A percentile compares a stretch with the other conserved stretches of the same genome.
These are phyloP conservation scores for Dalechampia spathulata DNA, from an alignment of 441 rosid genomes.

Conservation along the genomic window DNA sequence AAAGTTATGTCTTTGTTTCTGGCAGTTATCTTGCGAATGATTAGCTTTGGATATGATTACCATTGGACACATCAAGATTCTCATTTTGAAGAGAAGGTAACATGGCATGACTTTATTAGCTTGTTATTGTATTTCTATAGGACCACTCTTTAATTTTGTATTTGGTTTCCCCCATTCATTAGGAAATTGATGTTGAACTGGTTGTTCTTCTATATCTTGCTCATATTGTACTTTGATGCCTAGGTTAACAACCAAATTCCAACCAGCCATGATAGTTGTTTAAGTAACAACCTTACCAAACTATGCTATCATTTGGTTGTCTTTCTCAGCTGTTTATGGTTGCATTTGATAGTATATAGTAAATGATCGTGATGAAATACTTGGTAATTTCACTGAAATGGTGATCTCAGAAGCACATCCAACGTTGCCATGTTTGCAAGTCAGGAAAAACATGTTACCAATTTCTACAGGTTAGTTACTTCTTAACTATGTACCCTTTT, in stretches of 20 bases:
- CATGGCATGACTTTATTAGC: neutral
- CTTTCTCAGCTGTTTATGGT: neutral
- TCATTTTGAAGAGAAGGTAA: constrained; percentile 68
- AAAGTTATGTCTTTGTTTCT: constrained; percentile 9
- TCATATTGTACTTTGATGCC: neutral
- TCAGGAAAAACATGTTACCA: constrained; percentile 54
- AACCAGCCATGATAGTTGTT: neutral
- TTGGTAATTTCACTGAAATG: constrained; percentile 5
- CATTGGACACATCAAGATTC: constrained; percentile 62
- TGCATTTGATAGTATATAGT: neutral
- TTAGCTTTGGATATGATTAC: constrained; percentile 93
- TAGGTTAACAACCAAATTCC: neutral
- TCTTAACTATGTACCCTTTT: neutral
- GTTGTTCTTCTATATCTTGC: neutral
- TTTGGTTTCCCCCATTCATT: neutral
- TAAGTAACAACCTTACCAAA: no score
- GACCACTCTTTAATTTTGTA: no score
- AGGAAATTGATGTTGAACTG: neutral
- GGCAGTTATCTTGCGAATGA: constrained; percentile 85
- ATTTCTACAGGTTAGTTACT: constrained; percentile 40
- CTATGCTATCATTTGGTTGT: neutral
- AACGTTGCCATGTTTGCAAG: constrained; percentile 49
- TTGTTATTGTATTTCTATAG: neutral
- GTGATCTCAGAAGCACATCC: constrained; percentile 51
- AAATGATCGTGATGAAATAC: no score